Base-by-base conservation (phyloP, 2,329 filamentous ascomycete species). In the Metarhizium rileyi region DNA sequence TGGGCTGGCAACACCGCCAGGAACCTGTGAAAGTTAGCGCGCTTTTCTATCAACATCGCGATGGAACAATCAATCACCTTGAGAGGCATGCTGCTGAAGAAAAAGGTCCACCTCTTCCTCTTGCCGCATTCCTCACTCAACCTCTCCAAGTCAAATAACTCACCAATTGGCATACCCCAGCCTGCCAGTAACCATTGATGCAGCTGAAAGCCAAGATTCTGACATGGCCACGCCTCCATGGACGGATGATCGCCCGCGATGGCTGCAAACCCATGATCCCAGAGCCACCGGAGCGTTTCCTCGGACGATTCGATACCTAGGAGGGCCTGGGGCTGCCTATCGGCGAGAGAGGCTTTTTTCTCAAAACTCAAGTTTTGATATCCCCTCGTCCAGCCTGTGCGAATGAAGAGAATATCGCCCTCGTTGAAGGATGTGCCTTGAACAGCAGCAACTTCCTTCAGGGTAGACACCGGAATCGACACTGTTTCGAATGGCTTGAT, bases 361-460 rank as follows among this genome's bases (percentile, higher is more conserved):
- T 66, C 65, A 0, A 58, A 53, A 1, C 65, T 56, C 2, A 70
- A 59, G 7, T 58, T 57, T 5, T 70, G 60, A 57, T 76, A 72
- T 4, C 63, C 70, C 16, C 68, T 63, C 0, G 69, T 70, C 63
- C 73, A 80, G 8, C 77, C 78, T 0, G 72, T 72, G 23, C 77
- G 71, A 41, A 81, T 66, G 54, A 83, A 70, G 40, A 83, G 66
- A 27, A 83, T 76, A 51, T 83, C 79, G 14, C 79, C 78, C 3
- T 60, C 59, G 5, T 62, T 64, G 40, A 78, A 68, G 1, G 63
- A 59, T 0, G 70, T 67, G 20, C 67, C 65, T 55, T 77, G 68
- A 40, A 65, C 65, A 50, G 62, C 59, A 1, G 72, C 72, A 8
- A 78, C 66, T 23, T 67, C 61, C 45, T 72, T 61, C 1, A 81